A percentile compares a stretch with the other conserved stretches of the same genome.
Conservation (phyloP, 1,139 yeast genomes). For the Pichia sp. region DNA sequence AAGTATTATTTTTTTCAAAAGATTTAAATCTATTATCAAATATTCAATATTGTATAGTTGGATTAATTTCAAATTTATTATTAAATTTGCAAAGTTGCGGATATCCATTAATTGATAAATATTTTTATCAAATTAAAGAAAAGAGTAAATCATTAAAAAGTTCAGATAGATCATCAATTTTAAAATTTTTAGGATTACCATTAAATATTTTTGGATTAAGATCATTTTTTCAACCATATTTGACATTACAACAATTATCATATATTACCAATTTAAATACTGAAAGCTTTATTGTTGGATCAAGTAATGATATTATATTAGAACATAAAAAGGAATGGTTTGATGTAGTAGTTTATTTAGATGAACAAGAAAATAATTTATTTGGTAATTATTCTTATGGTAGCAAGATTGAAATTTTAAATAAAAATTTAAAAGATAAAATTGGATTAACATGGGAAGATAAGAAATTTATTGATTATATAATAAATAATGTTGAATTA, state of each 20-base stretch:
- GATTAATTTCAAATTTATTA: constrained; percentile 72
- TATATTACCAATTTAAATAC: constrained; percentile 57
- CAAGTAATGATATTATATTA: constrained; percentile 75
- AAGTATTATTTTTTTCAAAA: constrained; percentile 66
- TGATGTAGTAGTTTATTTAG: constrained; percentile 38
- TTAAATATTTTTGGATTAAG: constrained; percentile 80
- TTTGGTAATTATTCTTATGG: constrained; percentile 17
- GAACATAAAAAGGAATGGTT: constrained; percentile 58
- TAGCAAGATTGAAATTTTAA: constrained; percentile 39
- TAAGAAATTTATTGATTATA: constrained; percentile 61
- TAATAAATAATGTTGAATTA: constrained; percentile 36
- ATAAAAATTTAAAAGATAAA: constrained; percentile 35
- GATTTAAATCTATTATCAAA: constrained; percentile 77
- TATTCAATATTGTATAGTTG: constrained; percentile 64
- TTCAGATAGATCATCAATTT: constrained; percentile 69
- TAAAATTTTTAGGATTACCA: constrained; percentile 83
- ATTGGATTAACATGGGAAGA: constrained; percentile 59
- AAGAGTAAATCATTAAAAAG: constrained; percentile 72
- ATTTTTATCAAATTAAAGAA: constrained; percentile 43
- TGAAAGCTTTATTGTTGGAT: constrained; percentile 71
- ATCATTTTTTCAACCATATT: constrained; percentile 85
- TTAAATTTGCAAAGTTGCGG: constrained; percentile 73
- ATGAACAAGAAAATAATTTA: constrained; percentile 34
- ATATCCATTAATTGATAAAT: constrained; percentile 60
- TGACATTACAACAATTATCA: constrained; percentile 84